Evolutionary conservation across 1,284 basidiomycete species (phyloP), one percentile per base, ranked within the genome.

Genomic region (Paramarasmius palmivorus): DNA sequence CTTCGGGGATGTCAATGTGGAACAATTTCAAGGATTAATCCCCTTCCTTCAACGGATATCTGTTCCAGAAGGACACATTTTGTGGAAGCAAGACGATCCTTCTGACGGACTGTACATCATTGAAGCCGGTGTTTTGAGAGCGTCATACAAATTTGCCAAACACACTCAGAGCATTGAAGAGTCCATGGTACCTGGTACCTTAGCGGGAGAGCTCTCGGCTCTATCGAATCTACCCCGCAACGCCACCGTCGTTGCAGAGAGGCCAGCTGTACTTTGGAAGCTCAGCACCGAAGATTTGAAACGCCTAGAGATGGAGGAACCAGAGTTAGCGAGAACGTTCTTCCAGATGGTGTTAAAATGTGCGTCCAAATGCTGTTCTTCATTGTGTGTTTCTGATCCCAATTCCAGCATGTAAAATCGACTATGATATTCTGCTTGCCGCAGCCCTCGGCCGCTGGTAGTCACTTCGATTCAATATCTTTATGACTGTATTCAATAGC

Each of bases 151-250:
- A 49, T 94, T 93, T 65, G 82, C 84, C 9, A 83, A 86, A 49
- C 82, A 88, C 59, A 74, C 79, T 6, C 79, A 81, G 25, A 68
- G 73, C 9, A 83, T 93, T 44, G 86, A 91, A 63, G 92, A 93
- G 71, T 91, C 88, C 4, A 97, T 96, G 94, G 92, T 96, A 0
- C 86, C 93, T 1, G 94, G 93, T 1, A 93, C 93, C 0, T 74
- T 96, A 4, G 92, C 94, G 2, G 95, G 95, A 1, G 95, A 97
- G 69, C 71, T 97, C 52, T 88, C 90, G 0, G 89, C 88, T 35
- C 72, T 98, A 22, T 86, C 91, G 7, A 84, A 84, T 15, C 77
- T 87, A 37, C 76, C 81, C 20, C 76, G 95, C 45, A 97, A 96
- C 66, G 88, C 93, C n/a, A 92, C 87, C 2, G 92, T 92, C 22